Percentiles rank a stretch among this genome's conserved stretches.
These are phyloP conservation scores for Pelargonium nanum DNA, from an alignment of 345 rosid genomes.

Conservation along the genomic window DNA sequence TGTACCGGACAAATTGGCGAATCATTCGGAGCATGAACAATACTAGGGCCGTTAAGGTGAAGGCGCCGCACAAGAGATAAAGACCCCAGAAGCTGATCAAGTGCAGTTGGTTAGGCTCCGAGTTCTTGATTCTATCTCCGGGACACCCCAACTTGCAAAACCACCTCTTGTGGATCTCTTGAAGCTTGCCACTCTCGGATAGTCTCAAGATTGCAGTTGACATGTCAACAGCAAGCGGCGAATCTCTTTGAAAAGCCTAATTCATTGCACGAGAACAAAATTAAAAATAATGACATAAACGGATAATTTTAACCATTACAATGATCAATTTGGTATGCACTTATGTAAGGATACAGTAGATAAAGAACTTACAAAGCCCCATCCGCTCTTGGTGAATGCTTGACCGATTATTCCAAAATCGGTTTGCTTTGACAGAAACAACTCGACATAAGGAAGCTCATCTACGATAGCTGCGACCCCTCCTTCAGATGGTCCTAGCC, in stretches of 20 bases:
- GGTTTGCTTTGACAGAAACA: constrained; percentile 41
- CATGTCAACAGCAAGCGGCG: constrained; percentile 64
- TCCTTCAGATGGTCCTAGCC: constrained; percentile 50
- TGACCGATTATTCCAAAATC: constrained; percentile 69
- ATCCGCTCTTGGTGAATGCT: constrained; percentile 66
- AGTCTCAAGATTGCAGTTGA: constrained; percentile 80
- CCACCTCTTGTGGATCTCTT: constrained; percentile 53
- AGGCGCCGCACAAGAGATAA: constrained; percentile 43
- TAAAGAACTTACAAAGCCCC: constrained; percentile 83
- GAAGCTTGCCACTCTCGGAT: constrained; percentile 60
- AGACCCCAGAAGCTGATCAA: constrained; percentile 77
- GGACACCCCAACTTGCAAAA: constrained; percentile 48
- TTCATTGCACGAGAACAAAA: constrained; percentile 1
- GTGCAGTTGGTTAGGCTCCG: constrained; percentile 47
- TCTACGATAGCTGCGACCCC: constrained; percentile 88
- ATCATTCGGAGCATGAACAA: constrained; percentile 38
- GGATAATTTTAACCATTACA: background rate
- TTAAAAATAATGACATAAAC: background rate
- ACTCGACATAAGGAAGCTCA: constrained; percentile 66
- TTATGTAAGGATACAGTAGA: too few species aligned
- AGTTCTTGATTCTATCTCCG: constrained; percentile 11
- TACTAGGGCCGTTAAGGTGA: constrained; percentile 36
- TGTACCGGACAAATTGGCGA: constrained; percentile 45
- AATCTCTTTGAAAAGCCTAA: constrained; percentile 72
- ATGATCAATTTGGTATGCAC: too few species aligned